These are phyloP conservation scores for Macaranga tanarius DNA, from an alignment of 441 rosid genomes.

Conservation along the genomic window DNA sequence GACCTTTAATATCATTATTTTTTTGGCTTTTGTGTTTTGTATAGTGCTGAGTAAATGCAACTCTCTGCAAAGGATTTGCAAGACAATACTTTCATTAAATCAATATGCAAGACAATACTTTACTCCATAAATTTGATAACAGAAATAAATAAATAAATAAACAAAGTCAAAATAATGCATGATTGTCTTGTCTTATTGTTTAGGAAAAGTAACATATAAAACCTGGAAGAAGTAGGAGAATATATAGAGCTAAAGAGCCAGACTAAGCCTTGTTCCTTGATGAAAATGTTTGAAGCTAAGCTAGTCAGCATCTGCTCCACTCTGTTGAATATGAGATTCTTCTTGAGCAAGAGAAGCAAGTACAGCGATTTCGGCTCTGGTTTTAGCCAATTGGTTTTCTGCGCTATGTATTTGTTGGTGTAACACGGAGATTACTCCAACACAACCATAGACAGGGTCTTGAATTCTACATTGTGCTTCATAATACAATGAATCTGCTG, in stretches of 20 bases:
- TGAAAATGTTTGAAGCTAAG: neutral
- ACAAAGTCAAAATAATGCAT: neutral
- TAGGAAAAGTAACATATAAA: too few relatives aligned
- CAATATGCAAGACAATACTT: too few relatives aligned
- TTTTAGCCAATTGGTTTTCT: conserved; percentile 23
- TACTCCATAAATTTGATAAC: too few relatives aligned
- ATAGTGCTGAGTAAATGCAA: too few relatives aligned
- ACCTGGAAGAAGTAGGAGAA: neutral
- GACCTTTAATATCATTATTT: too few relatives aligned
- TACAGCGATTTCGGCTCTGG: conserved; percentile 22
- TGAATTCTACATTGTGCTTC: conserved; percentile 33
- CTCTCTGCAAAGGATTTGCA: too few relatives aligned
- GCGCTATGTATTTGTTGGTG: conserved; percentile 29
- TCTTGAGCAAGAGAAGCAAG: conserved; percentile 4
- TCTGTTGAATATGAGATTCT: neutral
- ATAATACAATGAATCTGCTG: conserved; percentile 30
- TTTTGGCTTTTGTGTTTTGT: too few relatives aligned
- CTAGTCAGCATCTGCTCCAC: neutral
- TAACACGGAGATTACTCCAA: conserved; percentile 27
- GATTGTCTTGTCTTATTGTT: neutral
- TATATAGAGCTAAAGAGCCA: too few relatives aligned
- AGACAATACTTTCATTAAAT: too few relatives aligned
- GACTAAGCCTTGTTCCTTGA: neutral
- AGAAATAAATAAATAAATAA: too few relatives aligned
- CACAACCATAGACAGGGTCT: conserved; percentile 45